Evolutionary conservation across 2,329 filamentous ascomycete genomes (phyloP).

Genomic region (Ramichloridium luteum): DNA sequence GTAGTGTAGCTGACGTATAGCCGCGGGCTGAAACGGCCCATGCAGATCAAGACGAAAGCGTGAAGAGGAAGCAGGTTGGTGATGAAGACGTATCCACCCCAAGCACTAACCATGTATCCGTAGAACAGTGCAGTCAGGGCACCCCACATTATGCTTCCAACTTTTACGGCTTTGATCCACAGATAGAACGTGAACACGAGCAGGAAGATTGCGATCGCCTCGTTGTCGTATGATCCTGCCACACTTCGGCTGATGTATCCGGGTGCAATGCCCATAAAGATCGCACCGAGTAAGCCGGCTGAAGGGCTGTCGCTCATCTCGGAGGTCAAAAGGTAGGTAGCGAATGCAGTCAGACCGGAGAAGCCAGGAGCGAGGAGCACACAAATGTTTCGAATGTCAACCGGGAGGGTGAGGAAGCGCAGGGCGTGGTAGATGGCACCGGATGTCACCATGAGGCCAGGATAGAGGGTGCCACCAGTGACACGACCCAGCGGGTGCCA

Average conservation of each 20-base stretch:
- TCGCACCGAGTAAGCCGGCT: slow-evolving; percentile 83
- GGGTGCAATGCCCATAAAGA: slow-evolving; percentile 94
- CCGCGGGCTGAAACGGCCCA: slow-evolving; percentile 90
- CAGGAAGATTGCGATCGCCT: slow-evolving; percentile 97
- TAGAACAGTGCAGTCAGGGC: slow-evolving; percentile 91
- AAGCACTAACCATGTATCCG: slow-evolving; percentile 99
- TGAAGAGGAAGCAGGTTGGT: slow-evolving; percentile 93
- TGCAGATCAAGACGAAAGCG: slow-evolving; percentile 83
- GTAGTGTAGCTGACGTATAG: slow-evolving; percentile 95
- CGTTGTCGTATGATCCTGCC: slow-evolving; percentile 97
- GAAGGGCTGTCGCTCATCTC: slow-evolving; percentile 96
- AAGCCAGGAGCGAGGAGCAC: slow-evolving; percentile 89
- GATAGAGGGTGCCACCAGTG: slow-evolving; percentile 96
- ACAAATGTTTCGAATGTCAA: slow-evolving; percentile 98
- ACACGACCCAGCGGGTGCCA: slow-evolving; percentile 98
- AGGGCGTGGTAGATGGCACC: slow-evolving; percentile 92
- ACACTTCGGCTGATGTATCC: slow-evolving; percentile 98
- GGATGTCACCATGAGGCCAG: slow-evolving; percentile 97
- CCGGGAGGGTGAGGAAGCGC: slow-evolving; percentile 73
- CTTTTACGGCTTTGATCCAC: slow-evolving; percentile 97
- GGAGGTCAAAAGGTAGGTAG: slow-evolving; percentile 86
- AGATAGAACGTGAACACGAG: slow-evolving; percentile 97
- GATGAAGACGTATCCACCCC: slow-evolving; percentile 99
- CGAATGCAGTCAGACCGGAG: slow-evolving; percentile 85
- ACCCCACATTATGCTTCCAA: slow-evolving; percentile 93